Base-by-base conservation (phyloP, 2,329 filamentous ascomycete genomes). In the Arachnopeziza araneosa region DNA sequence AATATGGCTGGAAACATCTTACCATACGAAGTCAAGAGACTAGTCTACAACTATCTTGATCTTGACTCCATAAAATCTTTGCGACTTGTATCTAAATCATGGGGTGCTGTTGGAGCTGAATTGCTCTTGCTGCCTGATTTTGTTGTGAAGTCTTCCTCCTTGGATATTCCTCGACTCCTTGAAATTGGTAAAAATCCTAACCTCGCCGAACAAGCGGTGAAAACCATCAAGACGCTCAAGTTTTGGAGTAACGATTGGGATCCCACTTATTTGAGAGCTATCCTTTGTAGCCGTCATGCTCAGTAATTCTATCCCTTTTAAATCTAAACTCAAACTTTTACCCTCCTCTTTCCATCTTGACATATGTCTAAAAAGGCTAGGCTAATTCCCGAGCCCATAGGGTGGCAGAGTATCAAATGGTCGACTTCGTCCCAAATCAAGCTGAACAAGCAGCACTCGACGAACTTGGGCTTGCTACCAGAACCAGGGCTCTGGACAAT, bases 71-170 rank as follows among this genome's bases (percentile, higher is more conserved):
- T 60, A 24, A 63, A 60, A 49, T 51, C 58, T 12, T 55, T 65
- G 8, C 61, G 63, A 17, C 55, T 58, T 4, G 62, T 58, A 12
- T 65, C 63, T 1, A 55, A 55, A 22, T 60, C 58, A 23, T 65
- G 63, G 62, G 54, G 61, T 26, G 23, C 30, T 9, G 58, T 60
- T n/a, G 63, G 61, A 22, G 19, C 54, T 1, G 62, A 66, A 23
- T 23, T 64, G 24, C 52, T 66, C 1, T 66, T 82, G n/a, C 44
- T 81, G 23, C 66, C 75, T 24, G 82, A 77, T 60, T 64, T 80
- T 51, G 76, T 78, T 52, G 79, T 79, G 12, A 76, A 82, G 65
- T 76, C 72, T 5, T 76, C 78, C 66, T 72, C 75, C 60, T 67
- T 83, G 60, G 76, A 80, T 63, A 69, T 73, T 8, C 54, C 32